Evolutionary conservation across 805 yeast species (phyloP).

Genomic region (Kluyveromyces siamensis): DNA sequence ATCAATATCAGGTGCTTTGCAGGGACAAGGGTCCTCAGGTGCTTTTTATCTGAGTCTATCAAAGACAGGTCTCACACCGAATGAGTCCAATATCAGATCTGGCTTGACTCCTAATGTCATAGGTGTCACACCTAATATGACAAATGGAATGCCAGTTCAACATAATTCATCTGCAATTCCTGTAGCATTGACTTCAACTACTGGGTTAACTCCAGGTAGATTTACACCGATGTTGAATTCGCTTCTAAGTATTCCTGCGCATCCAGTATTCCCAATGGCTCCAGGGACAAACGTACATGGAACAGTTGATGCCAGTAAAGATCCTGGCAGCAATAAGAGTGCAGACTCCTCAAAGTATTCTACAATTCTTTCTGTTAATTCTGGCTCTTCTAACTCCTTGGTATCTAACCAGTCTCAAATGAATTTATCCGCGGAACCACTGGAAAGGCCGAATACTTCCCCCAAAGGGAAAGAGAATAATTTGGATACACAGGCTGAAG

Average conservation of each 20-base stretch:
- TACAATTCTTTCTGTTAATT: slow-evolving; percentile 7
- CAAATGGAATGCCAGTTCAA: not conserved
- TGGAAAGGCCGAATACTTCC: not conserved
- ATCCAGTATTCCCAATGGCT: not conserved
- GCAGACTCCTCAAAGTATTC: slow-evolving; percentile 6
- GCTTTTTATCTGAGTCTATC: slow-evolving; percentile 19
- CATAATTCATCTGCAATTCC: slow-evolving; percentile 1
- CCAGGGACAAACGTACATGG: not conserved
- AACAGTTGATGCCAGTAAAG: slow-evolving; percentile 4
- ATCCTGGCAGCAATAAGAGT: slow-evolving; percentile 10
- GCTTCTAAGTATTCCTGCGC: not conserved
- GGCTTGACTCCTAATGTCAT: slow-evolving; percentile 49
- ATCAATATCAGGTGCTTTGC: not conserved
- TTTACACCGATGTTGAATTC: slow-evolving; percentile 1
- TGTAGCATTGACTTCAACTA: slow-evolving; percentile 1
- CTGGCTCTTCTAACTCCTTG: slow-evolving; percentile 3
- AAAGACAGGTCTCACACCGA: slow-evolving; percentile 62
- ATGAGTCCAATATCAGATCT: slow-evolving; percentile 61
- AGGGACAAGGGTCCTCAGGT: slow-evolving; percentile 7
- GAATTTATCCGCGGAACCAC: not conserved
- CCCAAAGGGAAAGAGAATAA: not conserved
- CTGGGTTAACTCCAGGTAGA: not conserved
- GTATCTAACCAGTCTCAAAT: not conserved
- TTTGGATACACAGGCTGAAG: not conserved
- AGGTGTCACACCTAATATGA: not conserved